Evolutionary conservation across 768 basidiomycete species (phyloP).

Genomic region (Termitomyces sp.): DNA sequence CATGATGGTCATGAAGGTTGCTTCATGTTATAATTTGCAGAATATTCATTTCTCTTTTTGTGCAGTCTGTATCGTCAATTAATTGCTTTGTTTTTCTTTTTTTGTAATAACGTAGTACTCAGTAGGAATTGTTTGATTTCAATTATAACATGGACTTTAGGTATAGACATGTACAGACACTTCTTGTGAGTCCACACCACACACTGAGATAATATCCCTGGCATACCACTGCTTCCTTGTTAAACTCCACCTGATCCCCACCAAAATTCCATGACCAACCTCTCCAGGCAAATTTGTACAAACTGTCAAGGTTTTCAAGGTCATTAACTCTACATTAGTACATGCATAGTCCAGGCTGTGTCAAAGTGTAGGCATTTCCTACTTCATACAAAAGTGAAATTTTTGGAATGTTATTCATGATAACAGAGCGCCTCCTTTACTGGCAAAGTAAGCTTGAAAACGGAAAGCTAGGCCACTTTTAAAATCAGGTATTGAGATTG

Average conservation of each 20-base stretch:
- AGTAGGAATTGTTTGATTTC: background rate
- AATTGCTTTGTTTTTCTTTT: too few relatives aligned
- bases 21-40: background rate
- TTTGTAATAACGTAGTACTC: background rate
- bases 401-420: too few relatives aligned
- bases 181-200: constrained; percentile 21
- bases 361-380: too few relatives aligned
- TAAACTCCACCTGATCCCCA: constrained; percentile 17
- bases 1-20: background rate
- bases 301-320: too few relatives aligned
- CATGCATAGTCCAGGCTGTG: too few relatives aligned
- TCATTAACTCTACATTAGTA: too few relatives aligned
- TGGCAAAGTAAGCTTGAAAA: background rate
- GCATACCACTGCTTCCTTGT: constrained; percentile 22
- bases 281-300: background rate
- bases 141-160: background rate
- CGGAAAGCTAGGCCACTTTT: background rate
- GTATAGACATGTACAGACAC: constrained; percentile 1
- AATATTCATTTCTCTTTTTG: background rate
- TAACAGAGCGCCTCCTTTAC: too few relatives aligned
- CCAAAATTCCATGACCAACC: constrained; percentile 21
- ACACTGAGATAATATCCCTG: constrained; percentile 17
- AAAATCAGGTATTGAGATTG: background rate
- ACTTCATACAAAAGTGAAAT: too few relatives aligned
- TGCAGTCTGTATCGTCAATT: constrained; percentile 12